These are phyloP conservation scores for Xylariaceae sp. DNA, from an alignment of 2,329 filamentous ascomycete genomes.

Conservation along the genomic window DNA sequence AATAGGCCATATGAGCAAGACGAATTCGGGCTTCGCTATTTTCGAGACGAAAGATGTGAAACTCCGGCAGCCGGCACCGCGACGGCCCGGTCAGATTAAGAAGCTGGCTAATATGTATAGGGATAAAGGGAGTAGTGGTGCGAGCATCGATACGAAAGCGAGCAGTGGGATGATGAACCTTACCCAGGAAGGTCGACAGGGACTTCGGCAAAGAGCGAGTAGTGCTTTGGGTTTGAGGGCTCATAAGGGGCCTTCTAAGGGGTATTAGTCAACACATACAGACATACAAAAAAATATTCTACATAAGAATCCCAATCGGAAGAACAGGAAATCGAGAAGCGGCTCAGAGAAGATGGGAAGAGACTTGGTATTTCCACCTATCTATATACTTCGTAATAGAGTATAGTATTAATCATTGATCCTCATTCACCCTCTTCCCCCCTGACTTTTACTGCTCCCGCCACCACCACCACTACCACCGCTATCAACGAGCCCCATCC, in stretches of 20 bases:
- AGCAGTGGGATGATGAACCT: conserved; percentile 6
- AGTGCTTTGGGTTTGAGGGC: conserved; percentile 10
- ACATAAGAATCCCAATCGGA: too few species aligned
- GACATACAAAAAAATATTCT: too few species aligned
- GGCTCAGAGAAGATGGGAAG: too few species aligned
- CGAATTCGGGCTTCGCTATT: conserved; percentile 32
- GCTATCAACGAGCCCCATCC: conserved; percentile 57
- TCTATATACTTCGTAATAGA: too few species aligned
- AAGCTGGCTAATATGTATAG: conserved; percentile 32
- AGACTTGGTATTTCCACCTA: too few species aligned
- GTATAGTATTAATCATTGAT: too few species aligned
- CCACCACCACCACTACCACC: too few species aligned
- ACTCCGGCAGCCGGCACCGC: conserved; percentile 27
- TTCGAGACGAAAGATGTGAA: conserved; percentile 27
- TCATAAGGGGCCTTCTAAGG: not conserved
- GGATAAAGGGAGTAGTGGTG: conserved; percentile 23
- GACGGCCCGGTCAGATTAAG: conserved; percentile 29
- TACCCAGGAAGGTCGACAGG: conserved; percentile 2
- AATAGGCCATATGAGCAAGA: conserved; percentile 26
- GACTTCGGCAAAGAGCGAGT: conserved; percentile 11
- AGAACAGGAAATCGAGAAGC: too few species aligned
- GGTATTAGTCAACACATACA: not conserved
- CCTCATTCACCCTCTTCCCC: too few species aligned
- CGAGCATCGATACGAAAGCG: conserved; percentile 11
- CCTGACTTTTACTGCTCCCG: too few species aligned